These are phyloP conservation scores for Nothophaeocryptopus gaeumannii DNA, from an alignment of 2,329 filamentous ascomycete genomes.

Conservation along the genomic window DNA sequence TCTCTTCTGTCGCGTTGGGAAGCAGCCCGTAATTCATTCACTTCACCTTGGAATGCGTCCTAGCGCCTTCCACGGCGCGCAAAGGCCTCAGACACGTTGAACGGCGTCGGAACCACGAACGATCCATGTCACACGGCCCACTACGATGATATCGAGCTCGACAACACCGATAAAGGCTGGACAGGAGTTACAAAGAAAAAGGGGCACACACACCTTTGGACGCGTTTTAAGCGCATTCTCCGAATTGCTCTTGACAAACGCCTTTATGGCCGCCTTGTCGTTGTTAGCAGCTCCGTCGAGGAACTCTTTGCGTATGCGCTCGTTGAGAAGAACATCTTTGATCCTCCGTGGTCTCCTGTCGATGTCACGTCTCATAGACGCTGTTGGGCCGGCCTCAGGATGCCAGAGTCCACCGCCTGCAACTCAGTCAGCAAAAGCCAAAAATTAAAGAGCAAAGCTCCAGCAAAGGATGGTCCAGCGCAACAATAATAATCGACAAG, in stretches of 20 bases:
- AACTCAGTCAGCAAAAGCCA: background rate
- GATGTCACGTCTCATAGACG: constrained; percentile 68
- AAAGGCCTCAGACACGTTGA: too few species aligned
- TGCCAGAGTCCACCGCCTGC: constrained; percentile 77
- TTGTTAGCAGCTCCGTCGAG: constrained; percentile 52
- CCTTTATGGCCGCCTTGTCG: constrained; percentile 45
- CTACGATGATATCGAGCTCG: background rate
- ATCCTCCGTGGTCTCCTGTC: constrained; percentile 69
- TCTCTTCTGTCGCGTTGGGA: too few species aligned
- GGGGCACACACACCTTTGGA: constrained; percentile 65
- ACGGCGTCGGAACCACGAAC: constrained; percentile 1
- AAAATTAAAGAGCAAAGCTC: too few species aligned
- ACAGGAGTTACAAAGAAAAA: too few species aligned
- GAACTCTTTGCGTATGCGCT: constrained; percentile 62
- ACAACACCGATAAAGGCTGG: too few species aligned
- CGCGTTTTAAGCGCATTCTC: constrained; percentile 77
- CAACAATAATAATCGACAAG: too few species aligned
- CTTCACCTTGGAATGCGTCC: too few species aligned
- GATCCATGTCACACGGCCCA: background rate
- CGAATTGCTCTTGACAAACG: constrained; percentile 67
- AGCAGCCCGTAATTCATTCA: too few species aligned
- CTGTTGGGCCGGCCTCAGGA: constrained; percentile 65
- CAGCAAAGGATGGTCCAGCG: too few species aligned
- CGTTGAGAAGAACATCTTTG: constrained; percentile 63
- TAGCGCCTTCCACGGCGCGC: too few species aligned